These are phyloP conservation scores for Monosporascus sp. DNA, from an alignment of 2,329 filamentous ascomycete species.

Conservation along the genomic window DNA sequence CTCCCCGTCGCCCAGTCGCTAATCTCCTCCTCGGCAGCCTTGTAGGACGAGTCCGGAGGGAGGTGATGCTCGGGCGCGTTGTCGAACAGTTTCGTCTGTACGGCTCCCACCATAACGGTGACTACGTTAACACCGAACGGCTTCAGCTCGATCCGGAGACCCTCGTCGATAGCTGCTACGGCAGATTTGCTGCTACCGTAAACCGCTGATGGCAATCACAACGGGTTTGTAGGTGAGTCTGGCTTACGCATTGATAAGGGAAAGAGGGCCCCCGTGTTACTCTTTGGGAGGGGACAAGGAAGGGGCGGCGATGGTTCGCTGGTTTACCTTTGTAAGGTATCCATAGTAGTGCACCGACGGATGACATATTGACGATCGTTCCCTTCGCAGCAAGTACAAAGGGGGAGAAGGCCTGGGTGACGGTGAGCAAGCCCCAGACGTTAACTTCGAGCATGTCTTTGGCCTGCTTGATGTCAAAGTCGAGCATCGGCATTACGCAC, in stretches of 20 bases:
- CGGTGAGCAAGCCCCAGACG: conserved; percentile 2
- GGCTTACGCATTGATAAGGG: no score
- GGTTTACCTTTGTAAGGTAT: conserved; percentile 1
- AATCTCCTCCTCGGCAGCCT: neutral
- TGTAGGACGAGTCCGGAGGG: neutral
- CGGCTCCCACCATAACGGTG: conserved; percentile 2
- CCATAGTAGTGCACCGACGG: neutral
- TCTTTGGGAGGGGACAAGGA: no score
- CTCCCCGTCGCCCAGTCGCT: neutral
- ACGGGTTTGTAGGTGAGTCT: no score
- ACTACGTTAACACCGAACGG: conserved; percentile 5
- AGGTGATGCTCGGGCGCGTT: neutral
- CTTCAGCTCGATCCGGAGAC: neutral
- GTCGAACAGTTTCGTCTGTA: conserved; percentile 1
- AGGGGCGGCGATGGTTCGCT: neutral
- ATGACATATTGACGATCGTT: neutral
- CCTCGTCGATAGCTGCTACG: neutral
- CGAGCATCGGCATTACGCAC: conserved; percentile 4
- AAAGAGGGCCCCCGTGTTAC: no score
- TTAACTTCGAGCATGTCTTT: conserved; percentile 5
- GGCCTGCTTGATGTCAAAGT: neutral
- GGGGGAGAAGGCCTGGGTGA: conserved; percentile 7
- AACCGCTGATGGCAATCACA: no score
- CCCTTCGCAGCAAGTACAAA: neutral
- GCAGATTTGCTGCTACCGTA: conserved; percentile 2